Evolutionary conservation across 306 rosid genomes (phyloP), one percentile per base, ranked within the genome.

Genomic region (Cicer chorassanicum): DNA sequence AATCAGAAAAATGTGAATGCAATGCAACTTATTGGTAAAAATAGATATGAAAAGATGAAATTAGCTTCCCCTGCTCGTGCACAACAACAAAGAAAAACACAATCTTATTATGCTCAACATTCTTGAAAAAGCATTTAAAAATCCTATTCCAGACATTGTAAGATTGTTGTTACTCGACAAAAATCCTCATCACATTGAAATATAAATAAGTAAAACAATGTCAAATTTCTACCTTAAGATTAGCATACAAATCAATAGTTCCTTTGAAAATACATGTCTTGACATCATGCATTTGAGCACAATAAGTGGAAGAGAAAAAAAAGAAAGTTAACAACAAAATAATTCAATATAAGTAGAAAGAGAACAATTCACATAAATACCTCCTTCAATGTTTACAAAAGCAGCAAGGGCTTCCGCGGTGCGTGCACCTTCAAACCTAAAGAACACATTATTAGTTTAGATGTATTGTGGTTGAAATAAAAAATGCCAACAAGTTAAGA

Each of bases 371-470:
- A 68, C 41, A 73, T 50, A 64, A 73, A 16, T 84, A 91, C 97
- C 96, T 87, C 78, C 93, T 87, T 89, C 87, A 39, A 65, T 74
- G 62, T 94, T 94, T 44, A 94, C 88, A 84, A 63, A 93, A 56
- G 86, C 93, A 19, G 80, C 80, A 66, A 94, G 97, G 77, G 94
- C 89, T 69, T 93, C 97, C 7, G 97, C 91, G 4, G 88, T 80
- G 16, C 92, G 93, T 14, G 88, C 84, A 10, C 96, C 96, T 79
- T 91, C 97, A 72, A 79, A 91, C 83, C 97, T 93, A 72, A 74
- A 49, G 15, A 78, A 80, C 60, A 60, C 18, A 56, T 53, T 80
- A 74, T 68, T 21, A 39, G n/a, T 46, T 87, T 51, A 81, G 9
- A 46, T 15, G 44, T 62, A 8, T 40, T 9, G 51, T 19, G 74